A percentile compares a stretch with the other conserved stretches of the same genome.
Conservation (phyloP, 768 basidiomycete genomes). For the Leccinum uliginosum region DNA sequence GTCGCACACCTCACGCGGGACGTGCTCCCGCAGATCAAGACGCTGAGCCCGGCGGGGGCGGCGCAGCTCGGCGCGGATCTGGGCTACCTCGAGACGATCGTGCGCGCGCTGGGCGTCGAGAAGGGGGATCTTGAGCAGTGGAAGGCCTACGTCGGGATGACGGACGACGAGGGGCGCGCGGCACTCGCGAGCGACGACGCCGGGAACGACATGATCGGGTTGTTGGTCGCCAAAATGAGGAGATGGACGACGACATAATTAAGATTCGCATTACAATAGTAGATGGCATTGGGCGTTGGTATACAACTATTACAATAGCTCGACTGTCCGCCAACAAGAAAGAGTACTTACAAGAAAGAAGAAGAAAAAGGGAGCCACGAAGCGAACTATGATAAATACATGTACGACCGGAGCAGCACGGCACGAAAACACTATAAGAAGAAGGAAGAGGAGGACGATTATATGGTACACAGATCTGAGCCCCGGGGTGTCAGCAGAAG, state of each 20-base stretch:
- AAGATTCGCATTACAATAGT: constrained; percentile 1
- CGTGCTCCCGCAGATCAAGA: constrained; percentile 68
- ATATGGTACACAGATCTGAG: constrained; percentile 25
- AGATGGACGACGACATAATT: constrained; percentile 18
- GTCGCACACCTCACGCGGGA: constrained; percentile 65
- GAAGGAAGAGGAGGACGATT: constrained; percentile 12
- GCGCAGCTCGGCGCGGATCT: constrained; percentile 85
- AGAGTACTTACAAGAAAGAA: not conserved
- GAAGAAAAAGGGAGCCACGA: not conserved
- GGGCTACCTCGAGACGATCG: constrained; percentile 87
- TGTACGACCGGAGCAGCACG: constrained; percentile 7
- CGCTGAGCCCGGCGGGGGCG: constrained; percentile 61
- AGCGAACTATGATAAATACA: constrained; percentile 13
- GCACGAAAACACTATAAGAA: constrained; percentile 14
- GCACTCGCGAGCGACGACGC: constrained; percentile 14
- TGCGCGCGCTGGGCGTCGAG: constrained; percentile 86
- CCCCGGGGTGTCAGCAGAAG: not conserved
- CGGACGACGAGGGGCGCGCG: constrained; percentile 40
- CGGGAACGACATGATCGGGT: constrained; percentile 16
- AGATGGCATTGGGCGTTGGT: not conserved
- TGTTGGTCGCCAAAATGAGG: constrained; percentile 30
- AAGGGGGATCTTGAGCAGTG: constrained; percentile 75
- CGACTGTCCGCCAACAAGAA: not conserved
- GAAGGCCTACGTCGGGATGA: constrained; percentile 65
- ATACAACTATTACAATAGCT: not conserved